Evolutionary conservation across 345 rosid genomes (phyloP), one percentile per base, ranked within the genome.

Genomic region (Eucalyptus cladocalyx): DNA sequence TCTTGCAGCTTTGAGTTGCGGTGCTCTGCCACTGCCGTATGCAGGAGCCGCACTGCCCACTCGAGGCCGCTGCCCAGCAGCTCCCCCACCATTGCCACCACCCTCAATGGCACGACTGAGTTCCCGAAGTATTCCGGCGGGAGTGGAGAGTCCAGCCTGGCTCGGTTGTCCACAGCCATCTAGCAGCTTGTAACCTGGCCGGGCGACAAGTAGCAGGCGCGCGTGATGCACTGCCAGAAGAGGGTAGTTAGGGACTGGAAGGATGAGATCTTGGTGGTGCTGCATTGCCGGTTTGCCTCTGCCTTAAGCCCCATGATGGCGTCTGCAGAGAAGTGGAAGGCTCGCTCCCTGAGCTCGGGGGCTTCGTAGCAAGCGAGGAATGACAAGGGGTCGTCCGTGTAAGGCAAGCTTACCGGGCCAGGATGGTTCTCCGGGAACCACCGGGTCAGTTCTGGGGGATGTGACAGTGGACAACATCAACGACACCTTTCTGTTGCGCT

Each of bases 41-140:
- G 97, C 21, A 96, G 28, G 87, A 88, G 86, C 95, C 92, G 91
- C 50, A 96, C 98, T 16, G 96, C 95, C 95, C 95, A 95, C 42
- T 95, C 97, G 5, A 96, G 93, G 69, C 86, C 93, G n/a, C 93
- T 90, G 23, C 91, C 92, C 9, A 95, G 90, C 69, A 96, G 87
- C 53, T 95, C 96, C 18, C 96, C 96, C 0, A 92, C 96, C 34
- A 92, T 93, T 9, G 93, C 60, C 49, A 67, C 88, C 6, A 92
- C 92, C 88, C 91, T 89, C 58, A 95, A 58, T 2, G 94, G 51
- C 40, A 88, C 87, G 62, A 95, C 54, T 4, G 92, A 90, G 92
- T 95, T 95, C 12, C 98, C 98, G n/a, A 97, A 96, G 91, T 95
- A 96, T 86, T 94, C 62, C 0, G 80, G 88, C 10, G 93, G 87